Conservation (phyloP, 108 stramenopile genomes). For the Bacterosira constricta region DNA sequence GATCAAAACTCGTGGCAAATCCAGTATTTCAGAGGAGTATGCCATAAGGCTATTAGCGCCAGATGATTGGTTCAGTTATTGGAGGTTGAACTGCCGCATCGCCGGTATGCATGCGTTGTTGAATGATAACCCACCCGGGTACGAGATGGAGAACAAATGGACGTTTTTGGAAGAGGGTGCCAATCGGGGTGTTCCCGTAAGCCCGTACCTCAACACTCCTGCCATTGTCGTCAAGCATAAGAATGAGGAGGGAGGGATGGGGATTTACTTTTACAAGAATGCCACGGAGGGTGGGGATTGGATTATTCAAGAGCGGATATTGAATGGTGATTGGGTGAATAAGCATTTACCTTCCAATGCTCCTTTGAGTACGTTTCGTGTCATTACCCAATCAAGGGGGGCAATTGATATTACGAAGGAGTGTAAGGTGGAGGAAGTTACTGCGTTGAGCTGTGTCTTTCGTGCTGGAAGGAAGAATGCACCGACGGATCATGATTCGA, state of each 20-base stretch:
- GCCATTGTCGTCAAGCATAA: constrained; percentile 96
- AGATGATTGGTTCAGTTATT: constrained; percentile 97
- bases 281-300: constrained; percentile 95
- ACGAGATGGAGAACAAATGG: constrained; percentile 98
- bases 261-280: constrained; percentile 94
- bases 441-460: constrained; percentile 93
- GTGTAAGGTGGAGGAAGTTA: constrained; percentile 51
- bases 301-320: constrained; percentile 95
- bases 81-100: constrained; percentile 95
- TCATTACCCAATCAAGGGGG: constrained; percentile 91
- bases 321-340: constrained; percentile 78
- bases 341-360: constrained; percentile 87
- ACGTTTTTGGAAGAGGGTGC: constrained; percentile 89
- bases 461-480: constrained; percentile 92
- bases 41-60: constrained; percentile 86
- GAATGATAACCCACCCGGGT: constrained; percentile 75
- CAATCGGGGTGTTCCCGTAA: constrained; percentile 85
- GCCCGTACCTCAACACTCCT: constrained; percentile 83
- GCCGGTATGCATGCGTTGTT: constrained; percentile 92
- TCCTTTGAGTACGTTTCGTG: constrained; percentile 97
- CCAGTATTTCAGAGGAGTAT: constrained; percentile 68
- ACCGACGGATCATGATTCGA: constrained; percentile 93
- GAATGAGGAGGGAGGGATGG: constrained; percentile 98
- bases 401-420: constrained; percentile 53
- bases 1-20: constrained; percentile 50